Evolutionary conservation across 768 basidiomycete genomes (phyloP).

Genomic region (Lactarius vividus): DNA sequence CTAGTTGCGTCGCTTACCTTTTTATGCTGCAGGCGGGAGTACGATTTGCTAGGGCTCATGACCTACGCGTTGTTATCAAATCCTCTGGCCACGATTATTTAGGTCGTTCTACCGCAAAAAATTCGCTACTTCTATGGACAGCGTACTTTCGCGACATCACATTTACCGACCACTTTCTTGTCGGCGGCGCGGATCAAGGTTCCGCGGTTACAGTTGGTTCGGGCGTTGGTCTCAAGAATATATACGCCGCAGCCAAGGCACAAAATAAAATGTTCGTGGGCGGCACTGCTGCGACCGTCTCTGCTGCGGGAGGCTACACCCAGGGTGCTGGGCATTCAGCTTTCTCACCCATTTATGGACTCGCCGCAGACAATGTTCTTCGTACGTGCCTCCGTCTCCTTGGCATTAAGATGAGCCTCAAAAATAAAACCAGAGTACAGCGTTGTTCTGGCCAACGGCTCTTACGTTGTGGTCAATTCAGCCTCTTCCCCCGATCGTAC

Average conservation of each 20-base stretch:
- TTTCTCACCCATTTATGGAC: constrained; percentile 28
- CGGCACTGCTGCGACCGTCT: constrained; percentile 30
- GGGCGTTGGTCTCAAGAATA: constrained; percentile 25
- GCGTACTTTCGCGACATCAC: constrained; percentile 38
- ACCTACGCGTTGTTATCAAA: constrained; percentile 37
- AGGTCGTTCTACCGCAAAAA: constrained; percentile 43
- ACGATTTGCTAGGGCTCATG: constrained; percentile 32
- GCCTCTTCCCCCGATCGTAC: constrained; percentile 17
- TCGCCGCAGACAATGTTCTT: constrained; percentile 31
- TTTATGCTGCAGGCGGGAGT: constrained; percentile 31
- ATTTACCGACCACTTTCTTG: constrained; percentile 31
- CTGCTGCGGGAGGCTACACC: constrained; percentile 29
- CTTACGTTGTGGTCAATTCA: constrained; percentile 4
- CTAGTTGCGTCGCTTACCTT: background rate
- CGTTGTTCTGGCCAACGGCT: constrained; percentile 20
- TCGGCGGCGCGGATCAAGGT: constrained; percentile 30
- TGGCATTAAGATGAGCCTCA: background rate
- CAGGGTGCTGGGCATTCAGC: constrained; percentile 32
- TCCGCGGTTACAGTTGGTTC: constrained; percentile 31
- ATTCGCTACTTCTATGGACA: constrained; percentile 43
- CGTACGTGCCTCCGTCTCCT: constrained; percentile 14
- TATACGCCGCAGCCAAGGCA: constrained; percentile 27
- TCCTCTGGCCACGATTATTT: constrained; percentile 43
- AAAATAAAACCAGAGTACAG: background rate
- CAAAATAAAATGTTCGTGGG: constrained; percentile 29